Evolutionary conservation across 2,329 filamentous ascomycete genomes (phyloP).

Genomic region (Cadophora luteo-olivacea): DNA sequence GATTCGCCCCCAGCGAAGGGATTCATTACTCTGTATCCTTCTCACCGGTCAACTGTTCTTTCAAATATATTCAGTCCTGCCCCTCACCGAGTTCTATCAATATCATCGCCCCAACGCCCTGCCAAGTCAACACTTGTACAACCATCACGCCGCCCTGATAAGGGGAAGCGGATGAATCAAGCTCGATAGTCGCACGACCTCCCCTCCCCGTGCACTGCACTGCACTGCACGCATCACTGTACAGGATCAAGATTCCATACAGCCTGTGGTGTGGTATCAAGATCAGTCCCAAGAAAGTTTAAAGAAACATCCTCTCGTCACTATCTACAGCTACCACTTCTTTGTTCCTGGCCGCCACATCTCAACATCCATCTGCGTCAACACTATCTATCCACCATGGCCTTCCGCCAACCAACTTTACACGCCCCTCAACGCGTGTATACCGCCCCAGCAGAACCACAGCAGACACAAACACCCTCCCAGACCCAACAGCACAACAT

Average conservation of each 20-base stretch:
- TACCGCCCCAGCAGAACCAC: conserved; percentile 48
- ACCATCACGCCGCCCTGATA: conserved; percentile 8
- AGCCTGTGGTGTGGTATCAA: neutral
- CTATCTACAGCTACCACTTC: neutral
- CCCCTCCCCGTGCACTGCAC: neutral
- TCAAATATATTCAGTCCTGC: neutral
- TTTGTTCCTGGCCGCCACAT: neutral
- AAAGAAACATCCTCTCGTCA: neutral
- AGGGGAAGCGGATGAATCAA: conserved; percentile 14
- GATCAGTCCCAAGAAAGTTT: neutral
- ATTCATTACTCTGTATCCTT: neutral
- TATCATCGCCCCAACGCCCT: neutral
- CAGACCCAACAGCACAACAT: conserved; percentile 43
- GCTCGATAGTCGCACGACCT: conserved; percentile 15
- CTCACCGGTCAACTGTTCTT: neutral
- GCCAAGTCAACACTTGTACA: conserved; percentile 12
- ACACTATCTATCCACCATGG: conserved; percentile 50
- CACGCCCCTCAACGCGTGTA: conserved; percentile 57
- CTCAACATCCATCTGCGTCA: neutral
- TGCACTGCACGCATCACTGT: neutral
- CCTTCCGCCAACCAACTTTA: conserved; percentile 66
- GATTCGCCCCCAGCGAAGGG: neutral
- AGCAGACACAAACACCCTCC: conserved; percentile 41
- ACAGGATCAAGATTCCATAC: conserved; percentile 1
- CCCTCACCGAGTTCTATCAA: neutral